A percentile compares a stretch with the other conserved stretches of the same genome.
phyloP scores from a whole-genome alignment of 2,329 filamentous ascomycete species.

The Triangularia setosa region DNA sequence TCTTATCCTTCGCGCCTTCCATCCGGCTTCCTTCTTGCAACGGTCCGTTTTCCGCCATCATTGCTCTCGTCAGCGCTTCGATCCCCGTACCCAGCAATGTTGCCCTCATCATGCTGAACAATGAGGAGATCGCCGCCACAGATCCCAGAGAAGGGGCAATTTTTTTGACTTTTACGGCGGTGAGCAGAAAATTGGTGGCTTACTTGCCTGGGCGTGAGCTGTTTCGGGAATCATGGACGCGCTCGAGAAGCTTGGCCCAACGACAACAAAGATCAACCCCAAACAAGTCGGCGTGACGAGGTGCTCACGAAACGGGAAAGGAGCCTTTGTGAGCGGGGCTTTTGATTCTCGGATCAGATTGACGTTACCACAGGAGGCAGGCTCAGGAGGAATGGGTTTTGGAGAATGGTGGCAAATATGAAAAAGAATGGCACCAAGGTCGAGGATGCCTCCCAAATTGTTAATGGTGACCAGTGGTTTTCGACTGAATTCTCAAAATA shows the following conservation, averaged over 20 bases:
- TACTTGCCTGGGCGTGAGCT: constrained; percentile 47
- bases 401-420: constrained; percentile 37
- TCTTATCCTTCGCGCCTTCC: constrained; percentile 31
- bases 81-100: constrained; percentile 41
- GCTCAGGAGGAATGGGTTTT: constrained; percentile 44
- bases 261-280: constrained; percentile 33
- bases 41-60: constrained; percentile 43
- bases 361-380: constrained; percentile 44
- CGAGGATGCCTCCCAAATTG: constrained; percentile 46
- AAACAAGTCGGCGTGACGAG: constrained; percentile 39
- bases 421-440: constrained; percentile 39
- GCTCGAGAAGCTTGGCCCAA: constrained; percentile 35
- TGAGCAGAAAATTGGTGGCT: constrained; percentile 37
- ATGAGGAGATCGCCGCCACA: constrained; percentile 41
- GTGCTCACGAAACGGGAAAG: constrained; percentile 47
- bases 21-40: constrained; percentile 27
- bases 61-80: constrained; percentile 40
- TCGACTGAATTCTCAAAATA: constrained; percentile 44
- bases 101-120: constrained; percentile 44
- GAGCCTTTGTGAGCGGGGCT: constrained; percentile 44
- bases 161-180: constrained; percentile 44
- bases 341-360: constrained; percentile 44
- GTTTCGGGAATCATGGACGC: constrained; percentile 44
- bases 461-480: constrained; percentile 50
- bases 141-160: constrained; percentile 40